Evolutionary conservation across 768 basidiomycete genomes (phyloP), one percentile per base, ranked within the genome.

Genomic region (Russula griseocarnosa): DNA sequence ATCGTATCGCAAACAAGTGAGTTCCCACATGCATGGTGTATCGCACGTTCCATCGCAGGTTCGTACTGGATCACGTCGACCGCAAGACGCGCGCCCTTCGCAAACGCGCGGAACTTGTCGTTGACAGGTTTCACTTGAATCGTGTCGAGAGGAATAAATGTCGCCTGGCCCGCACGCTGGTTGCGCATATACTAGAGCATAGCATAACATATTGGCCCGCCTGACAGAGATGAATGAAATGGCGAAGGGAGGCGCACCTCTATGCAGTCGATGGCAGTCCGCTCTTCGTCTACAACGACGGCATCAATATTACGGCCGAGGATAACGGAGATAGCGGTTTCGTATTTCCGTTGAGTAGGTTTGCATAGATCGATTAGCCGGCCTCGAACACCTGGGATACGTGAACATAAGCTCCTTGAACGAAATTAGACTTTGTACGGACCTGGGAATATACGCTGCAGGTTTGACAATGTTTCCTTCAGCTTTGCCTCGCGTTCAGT

Each of bases 81-180:
- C 0, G 83, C 85, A 7, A 86, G 75, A 10, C 84, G 76, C 0
- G 85, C 83, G 11, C 84, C 84, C 69, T 93, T 92, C 3, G 89
- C 92, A 71, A 95, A 92, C 6, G 89, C 87, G 26, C 97, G 87
- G 76, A 91, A 94, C 73, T 94, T 94, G 76, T 98, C 97, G 67
- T 94, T 94, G 67, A 94, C 81, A 2, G 94, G 87, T 73, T 96
- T 98, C 38, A 89, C 88, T 71, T 94, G 92, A 68, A 98, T 96
- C 10, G 94, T 95, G 73, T 98, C 96, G n/a, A 99, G 86, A 0
- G 97, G 97, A 52, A 99, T 90, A 78, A 98, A 98, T 0, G 97
- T 99, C 14, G 96, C 96, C 76, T 94, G 92, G 1, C 96, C 97
- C 0, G 90, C 86, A 40, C 95, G 89, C 75, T 97, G 94, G 65